A percentile compares a stretch with the other conserved stretches of the same genome.
These are phyloP conservation scores for Agastache rugosa DNA, from an alignment of 257 asterid species.

Conservation along the genomic window DNA sequence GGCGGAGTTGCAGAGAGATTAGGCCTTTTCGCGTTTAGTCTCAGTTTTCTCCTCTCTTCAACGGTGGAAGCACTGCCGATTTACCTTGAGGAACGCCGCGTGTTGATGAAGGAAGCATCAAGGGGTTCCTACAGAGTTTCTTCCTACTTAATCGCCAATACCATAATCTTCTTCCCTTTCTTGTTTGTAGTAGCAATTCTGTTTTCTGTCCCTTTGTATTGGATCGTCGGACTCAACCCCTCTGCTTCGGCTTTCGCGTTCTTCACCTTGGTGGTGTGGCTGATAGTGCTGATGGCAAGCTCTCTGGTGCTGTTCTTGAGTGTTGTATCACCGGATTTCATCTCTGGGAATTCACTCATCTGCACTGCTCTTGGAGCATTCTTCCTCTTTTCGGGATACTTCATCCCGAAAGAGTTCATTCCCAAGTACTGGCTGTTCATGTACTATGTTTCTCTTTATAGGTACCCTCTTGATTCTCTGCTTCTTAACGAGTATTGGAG, in stretches of 20 bases:
- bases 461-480: conserved; percentile 83
- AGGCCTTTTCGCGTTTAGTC: conserved; percentile 85
- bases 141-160: conserved; percentile 79
- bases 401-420: conserved; percentile 76
- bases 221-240: conserved; percentile 87
- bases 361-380: conserved; percentile 84
- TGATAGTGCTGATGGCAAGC: conserved; percentile 87
- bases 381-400: conserved; percentile 87
- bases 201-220: conserved; percentile 76
- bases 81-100: conserved; percentile 82
- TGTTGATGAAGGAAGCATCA: conserved; percentile 82
- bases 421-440: conserved; percentile 89
- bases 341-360: conserved; percentile 82
- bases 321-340: conserved; percentile 82
- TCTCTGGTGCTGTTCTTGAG: conserved; percentile 81
- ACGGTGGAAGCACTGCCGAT: conserved; percentile 93
- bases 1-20: conserved; percentile 74
- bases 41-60: conserved; percentile 87
- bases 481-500: conserved; percentile 82
- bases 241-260: conserved; percentile 66
- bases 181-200: conserved; percentile 74
- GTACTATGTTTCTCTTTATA: conserved; percentile 84
- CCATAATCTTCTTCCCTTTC: conserved; percentile 75
- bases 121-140: conserved; percentile 77
- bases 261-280: conserved; percentile 73